Conservation (phyloP, 2,329 filamentous ascomycete species). For the Fusarium sp. region DNA sequence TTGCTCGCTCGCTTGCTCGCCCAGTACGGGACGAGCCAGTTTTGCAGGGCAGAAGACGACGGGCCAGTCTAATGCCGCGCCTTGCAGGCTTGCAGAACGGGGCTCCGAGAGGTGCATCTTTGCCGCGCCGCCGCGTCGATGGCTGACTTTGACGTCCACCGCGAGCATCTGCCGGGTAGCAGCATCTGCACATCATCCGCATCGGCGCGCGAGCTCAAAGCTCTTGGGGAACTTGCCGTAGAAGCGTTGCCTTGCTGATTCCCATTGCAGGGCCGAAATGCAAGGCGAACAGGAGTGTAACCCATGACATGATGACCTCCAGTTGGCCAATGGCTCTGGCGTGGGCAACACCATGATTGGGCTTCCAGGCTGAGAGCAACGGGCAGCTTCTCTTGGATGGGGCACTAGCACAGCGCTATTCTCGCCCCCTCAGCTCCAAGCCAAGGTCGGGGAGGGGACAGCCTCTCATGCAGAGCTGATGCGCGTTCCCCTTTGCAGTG, state of each 20-base stretch:
- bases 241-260: slow-evolving; percentile 4
- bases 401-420: slow-evolving; percentile 10
- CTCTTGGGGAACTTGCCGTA: background rate
- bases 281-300: slow-evolving; percentile 31
- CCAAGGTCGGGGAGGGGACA: slow-evolving; percentile 13
- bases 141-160: slow-evolving; percentile 11
- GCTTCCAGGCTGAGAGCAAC: slow-evolving; percentile 10
- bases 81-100: slow-evolving; percentile 24
- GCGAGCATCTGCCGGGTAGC: slow-evolving; percentile 12
- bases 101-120: slow-evolving; percentile 27
- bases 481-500: slow-evolving; percentile 44
- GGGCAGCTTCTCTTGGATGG: background rate
- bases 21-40: slow-evolving; percentile 8
- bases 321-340: slow-evolving; percentile 40
- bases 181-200: slow-evolving; percentile 40
- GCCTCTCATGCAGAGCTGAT: slow-evolving; percentile 41
- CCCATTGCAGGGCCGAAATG: slow-evolving; percentile 12
- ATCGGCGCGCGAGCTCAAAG: slow-evolving; percentile 2
- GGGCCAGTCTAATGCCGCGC: slow-evolving; percentile 7
- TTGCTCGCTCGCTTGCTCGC: background rate
- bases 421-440: slow-evolving; percentile 20
- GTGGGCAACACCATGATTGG: slow-evolving; percentile 42
- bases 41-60: background rate
- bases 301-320: slow-evolving; percentile 25
- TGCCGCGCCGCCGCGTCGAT: slow-evolving; percentile 19